Percentiles rank a stretch among this genome's conserved stretches.
These are phyloP conservation scores for Leishmania tropica DNA, from an alignment of 208 protist genomes.

Conservation along the genomic window DNA sequence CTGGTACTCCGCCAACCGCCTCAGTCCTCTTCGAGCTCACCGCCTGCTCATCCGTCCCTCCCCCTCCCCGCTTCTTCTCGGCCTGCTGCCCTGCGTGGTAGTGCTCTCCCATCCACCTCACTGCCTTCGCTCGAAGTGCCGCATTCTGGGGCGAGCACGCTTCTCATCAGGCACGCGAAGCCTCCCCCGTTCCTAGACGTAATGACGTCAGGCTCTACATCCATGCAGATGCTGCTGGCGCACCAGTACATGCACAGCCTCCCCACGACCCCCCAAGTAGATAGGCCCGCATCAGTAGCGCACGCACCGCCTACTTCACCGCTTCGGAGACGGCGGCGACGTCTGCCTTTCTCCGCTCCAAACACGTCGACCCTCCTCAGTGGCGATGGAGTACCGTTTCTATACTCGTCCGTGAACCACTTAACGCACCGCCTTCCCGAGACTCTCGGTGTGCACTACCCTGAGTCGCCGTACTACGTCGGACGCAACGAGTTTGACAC, in stretches of 20 bases:
- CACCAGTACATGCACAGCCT: slow-evolving; percentile 4
- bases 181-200: background rate
- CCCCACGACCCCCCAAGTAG: no score
- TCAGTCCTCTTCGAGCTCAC: background rate
- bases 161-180: background rate
- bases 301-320: background rate
- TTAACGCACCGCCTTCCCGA: slow-evolving; percentile 16
- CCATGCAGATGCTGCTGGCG: slow-evolving; percentile 13
- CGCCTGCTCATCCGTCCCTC: background rate
- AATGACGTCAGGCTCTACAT: background rate
- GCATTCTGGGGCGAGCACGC: background rate
- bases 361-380: background rate
- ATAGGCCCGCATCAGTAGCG: no score
- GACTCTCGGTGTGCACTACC: slow-evolving; percentile 19
- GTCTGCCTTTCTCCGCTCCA: background rate
- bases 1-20: background rate
- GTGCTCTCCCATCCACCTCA: no score
- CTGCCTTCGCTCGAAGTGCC: background rate
- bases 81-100: background rate
- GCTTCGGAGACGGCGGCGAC: background rate
- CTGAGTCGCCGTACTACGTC: slow-evolving; percentile 13
- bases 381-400: slow-evolving; percentile 1
- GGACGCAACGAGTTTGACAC: slow-evolving; percentile 24
- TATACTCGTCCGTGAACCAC: slow-evolving; percentile 29
- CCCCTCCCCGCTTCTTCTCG: background rate